Percentiles rank a stretch among this genome's conserved stretches.
These are phyloP conservation scores for Elongisporangium senticosum DNA, from an alignment of 352 stramenopile genomes.

Conservation along the genomic window DNA sequence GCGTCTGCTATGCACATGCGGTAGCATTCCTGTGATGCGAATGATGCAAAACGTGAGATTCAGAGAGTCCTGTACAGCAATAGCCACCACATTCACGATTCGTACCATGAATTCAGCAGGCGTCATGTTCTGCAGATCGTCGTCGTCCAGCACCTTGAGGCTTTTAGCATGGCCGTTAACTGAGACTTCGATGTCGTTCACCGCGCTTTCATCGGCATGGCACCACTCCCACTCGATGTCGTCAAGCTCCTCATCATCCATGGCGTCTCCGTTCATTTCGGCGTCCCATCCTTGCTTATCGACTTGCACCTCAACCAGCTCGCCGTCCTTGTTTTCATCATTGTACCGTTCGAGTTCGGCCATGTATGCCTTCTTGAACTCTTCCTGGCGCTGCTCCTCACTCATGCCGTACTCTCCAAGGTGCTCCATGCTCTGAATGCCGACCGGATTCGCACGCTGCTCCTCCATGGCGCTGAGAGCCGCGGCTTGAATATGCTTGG, in stretches of 20 bases:
- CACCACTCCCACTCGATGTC: constrained; percentile 86
- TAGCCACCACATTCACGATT: too few relatives aligned
- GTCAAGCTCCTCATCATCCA: constrained; percentile 75
- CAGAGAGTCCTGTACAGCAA: neutral
- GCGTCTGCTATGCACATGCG: constrained; percentile 29
- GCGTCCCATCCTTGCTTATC: constrained; percentile 82
- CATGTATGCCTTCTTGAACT: constrained; percentile 79
- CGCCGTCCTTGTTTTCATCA: constrained; percentile 67
- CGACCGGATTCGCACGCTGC: constrained; percentile 21
- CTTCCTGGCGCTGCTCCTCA: constrained; percentile 76
- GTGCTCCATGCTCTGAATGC: constrained; percentile 47
- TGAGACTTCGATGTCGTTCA: constrained; percentile 44
- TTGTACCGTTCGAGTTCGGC: constrained; percentile 84
- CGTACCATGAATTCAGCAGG: constrained; percentile 82
- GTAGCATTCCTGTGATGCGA: constrained; percentile 55
- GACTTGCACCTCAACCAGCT: constrained; percentile 76
- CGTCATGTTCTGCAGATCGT: constrained; percentile 80
- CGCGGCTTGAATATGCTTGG: constrained; percentile 62
- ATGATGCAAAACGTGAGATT: constrained; percentile 4
- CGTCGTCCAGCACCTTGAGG: constrained; percentile 64
- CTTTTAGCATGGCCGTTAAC: constrained; percentile 64
- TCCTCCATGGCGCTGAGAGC: constrained; percentile 24
- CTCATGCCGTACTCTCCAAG: constrained; percentile 67
- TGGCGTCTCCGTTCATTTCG: constrained; percentile 68
- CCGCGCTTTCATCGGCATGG: constrained; percentile 43